Evolutionary conservation across 805 yeast species (phyloP), one percentile per base, ranked within the genome.

Genomic region (Wickerhamomyces xylosicus): DNA sequence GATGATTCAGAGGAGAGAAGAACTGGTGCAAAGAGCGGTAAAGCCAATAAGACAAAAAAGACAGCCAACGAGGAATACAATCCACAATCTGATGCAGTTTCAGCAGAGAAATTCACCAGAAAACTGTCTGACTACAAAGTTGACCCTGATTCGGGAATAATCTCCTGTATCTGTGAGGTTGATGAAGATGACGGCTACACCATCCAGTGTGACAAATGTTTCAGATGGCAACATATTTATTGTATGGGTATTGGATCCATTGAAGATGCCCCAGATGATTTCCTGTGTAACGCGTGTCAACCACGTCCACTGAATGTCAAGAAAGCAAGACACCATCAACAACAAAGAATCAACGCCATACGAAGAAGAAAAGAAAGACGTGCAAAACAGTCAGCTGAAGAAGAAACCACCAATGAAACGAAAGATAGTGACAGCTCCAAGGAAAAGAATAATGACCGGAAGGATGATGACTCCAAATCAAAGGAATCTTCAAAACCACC

Each of bases 191-290:
- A 90, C 49, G 97, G 97, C 0, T 81, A 85, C 53, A 89, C 95
- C 19, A 84, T 92, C 45, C 97, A 92, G 61, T 92, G 98, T 63
- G 96, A 87, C 56, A 70, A 75, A 27, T 89, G 97, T 58, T 79
- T 74, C 58, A 74, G 95, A 45, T 89, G 97, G 97, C 96, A 89
- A 56, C 97, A 89, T 62, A 87, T 92, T 20, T 67, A 74, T n/a
- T 89, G 97, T 59, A 85, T 86, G 74, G 82, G 81, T 7, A 85
- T 84, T 41, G 67, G 67, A 34, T 73, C 79, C 34, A 75, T 73
- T 41, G 81, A 74, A 31, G 79, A 82, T 37, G 94, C 79, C 0
- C 95, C 95, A 0, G 95, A 86, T 40, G 76, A 75, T 38, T 89
- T 83, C 54, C 64, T 74, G 21, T 89, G 97, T 54, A 84, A 83